Conservation (phyloP, 805 yeast genomes). For the Torulaspora delbrueckii region DNA sequence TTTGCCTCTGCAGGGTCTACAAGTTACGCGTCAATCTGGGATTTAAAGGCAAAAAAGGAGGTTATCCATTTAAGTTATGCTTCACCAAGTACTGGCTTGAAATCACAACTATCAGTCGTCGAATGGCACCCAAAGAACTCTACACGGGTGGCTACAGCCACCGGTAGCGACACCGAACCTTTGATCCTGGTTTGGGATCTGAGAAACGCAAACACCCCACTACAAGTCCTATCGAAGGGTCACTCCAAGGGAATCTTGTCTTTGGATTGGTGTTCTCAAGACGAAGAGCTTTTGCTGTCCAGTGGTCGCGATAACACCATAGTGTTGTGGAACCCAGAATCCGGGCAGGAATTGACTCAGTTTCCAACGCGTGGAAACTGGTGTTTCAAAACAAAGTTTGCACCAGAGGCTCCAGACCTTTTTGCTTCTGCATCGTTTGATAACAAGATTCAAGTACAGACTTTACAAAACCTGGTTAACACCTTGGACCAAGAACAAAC, state of each 20-base stretch:
- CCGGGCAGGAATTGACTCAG: constrained; percentile 69
- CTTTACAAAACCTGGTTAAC: constrained; percentile 63
- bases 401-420: constrained; percentile 81
- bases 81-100: constrained; percentile 43
- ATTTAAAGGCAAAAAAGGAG: constrained; percentile 78
- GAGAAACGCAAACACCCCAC: constrained; percentile 90
- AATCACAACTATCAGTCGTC: constrained; percentile 72
- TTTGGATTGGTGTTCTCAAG: constrained; percentile 89
- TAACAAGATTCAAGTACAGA: constrained; percentile 73
- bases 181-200: constrained; percentile 88
- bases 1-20: constrained; percentile 85
- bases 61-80: constrained; percentile 78
- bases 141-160: constrained; percentile 83
- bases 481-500: constrained; percentile 29
- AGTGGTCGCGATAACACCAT: constrained; percentile 90
- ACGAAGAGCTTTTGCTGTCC: constrained; percentile 72
- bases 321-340: constrained; percentile 82
- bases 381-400: constrained; percentile 86
- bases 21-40: constrained; percentile 92
- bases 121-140: constrained; percentile 94
- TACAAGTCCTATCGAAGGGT: constrained; percentile 56
- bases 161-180: constrained; percentile 75
- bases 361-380: constrained; percentile 92
- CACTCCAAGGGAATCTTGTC: constrained; percentile 86
- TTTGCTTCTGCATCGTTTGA: constrained; percentile 88